Evolutionary conservation across 495 filamentous ascomycete species (phyloP).

Genomic region (Neurospora sp.): DNA sequence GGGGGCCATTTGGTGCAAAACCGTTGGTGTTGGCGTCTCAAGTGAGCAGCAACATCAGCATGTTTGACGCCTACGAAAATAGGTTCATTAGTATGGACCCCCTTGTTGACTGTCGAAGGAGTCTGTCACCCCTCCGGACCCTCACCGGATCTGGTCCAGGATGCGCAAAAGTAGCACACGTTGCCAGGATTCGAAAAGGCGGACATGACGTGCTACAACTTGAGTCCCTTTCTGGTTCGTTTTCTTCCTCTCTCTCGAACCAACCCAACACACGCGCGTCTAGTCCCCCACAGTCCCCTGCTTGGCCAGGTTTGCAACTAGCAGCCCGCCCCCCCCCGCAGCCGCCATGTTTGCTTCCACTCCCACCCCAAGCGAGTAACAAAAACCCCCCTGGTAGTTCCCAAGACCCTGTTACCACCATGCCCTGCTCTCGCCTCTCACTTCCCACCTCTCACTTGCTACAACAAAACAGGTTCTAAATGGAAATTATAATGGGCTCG

Average conservation of each 20-base stretch:
- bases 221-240: background rate
- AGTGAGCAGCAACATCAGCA: background rate
- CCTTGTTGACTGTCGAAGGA: background rate
- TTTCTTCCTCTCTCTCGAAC: background rate
- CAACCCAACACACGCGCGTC: background rate
- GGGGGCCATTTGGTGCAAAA: background rate
- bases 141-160: background rate
- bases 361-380: background rate
- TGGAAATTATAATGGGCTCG: background rate
- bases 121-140: background rate
- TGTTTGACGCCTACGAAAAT: background rate
- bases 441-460: background rate
- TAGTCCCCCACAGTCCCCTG: background rate
- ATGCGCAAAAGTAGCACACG: background rate
- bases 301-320: background rate
- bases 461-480: background rate
- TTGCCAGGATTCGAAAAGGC: background rate
- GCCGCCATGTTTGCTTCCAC: background rate
- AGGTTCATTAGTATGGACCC: background rate
- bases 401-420: background rate
- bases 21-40: background rate
- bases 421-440: background rate
- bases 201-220: background rate
- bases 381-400: background rate
- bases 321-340: background rate